Percentiles rank a stretch among this genome's conserved stretches.
Evolutionary conservation across 306 rosid species (phyloP).

Genomic region (Trichosanthes cucumerina): DNA sequence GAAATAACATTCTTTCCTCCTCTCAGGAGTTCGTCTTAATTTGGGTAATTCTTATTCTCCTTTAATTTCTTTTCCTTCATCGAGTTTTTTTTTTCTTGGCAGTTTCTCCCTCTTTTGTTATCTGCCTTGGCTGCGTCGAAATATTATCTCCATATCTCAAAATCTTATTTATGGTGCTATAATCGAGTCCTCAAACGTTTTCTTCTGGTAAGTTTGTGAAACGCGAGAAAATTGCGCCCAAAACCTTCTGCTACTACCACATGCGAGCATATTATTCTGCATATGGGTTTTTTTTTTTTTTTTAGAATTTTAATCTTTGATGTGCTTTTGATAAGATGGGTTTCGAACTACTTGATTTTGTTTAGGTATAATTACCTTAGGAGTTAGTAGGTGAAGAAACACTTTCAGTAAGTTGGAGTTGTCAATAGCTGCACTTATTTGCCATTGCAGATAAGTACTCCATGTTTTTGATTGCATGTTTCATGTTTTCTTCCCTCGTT

Average conservation of each 20-base stretch:
- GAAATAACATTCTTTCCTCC: not conserved
- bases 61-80: not conserved
- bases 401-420: not conserved
- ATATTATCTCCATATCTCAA: not conserved
- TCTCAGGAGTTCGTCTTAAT: not conserved
- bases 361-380: not conserved
- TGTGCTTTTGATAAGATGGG: not conserved
- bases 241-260: not conserved
- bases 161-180: not conserved
- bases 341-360: not conserved
- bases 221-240: not conserved
- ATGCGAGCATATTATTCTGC: not conserved
- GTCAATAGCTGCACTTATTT: not conserved
- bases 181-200: not conserved
- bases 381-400: not conserved
- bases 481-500: not conserved
- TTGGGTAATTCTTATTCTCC: not conserved
- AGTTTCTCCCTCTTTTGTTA: not conserved
- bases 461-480: not conserved
- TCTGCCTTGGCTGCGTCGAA: not conserved
- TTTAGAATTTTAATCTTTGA: not conserved
- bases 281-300: not conserved
- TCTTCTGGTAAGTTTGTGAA: not conserved
- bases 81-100: not conserved
- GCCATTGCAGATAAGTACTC: not conserved